Evolutionary conservation across 78 protist species (phyloP).

Genomic region (Pigoraptor vietnamica): DNA sequence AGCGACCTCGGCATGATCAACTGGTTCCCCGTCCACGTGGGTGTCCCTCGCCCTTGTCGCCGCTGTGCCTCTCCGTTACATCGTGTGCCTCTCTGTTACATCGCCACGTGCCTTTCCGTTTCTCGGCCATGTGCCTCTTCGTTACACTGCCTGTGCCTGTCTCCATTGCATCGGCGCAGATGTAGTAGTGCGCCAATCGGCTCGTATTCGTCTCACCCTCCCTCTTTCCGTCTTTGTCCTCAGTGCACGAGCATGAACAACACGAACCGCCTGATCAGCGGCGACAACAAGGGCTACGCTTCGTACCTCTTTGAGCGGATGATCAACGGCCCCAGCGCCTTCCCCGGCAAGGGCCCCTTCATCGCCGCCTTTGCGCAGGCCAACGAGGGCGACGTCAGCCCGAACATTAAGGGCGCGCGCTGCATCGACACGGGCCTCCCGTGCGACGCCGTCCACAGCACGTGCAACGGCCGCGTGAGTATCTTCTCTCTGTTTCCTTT

Average conservation of each 20-base stretch:
- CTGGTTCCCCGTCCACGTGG: conserved; percentile 62
- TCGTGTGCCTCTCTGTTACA: too few relatives aligned
- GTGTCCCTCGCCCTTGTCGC: neutral
- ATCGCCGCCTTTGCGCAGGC: conserved; percentile 67
- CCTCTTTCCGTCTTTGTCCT: conserved; percentile 15
- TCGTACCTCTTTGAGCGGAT: conserved; percentile 49
- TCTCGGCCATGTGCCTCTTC: neutral
- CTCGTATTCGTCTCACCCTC: neutral
- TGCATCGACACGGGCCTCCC: conserved; percentile 55
- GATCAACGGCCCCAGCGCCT: conserved; percentile 10
- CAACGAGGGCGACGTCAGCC: conserved; percentile 70
- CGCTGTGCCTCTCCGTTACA: too few relatives aligned
- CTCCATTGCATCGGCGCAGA: too few relatives aligned
- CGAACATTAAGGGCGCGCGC: conserved; percentile 60
- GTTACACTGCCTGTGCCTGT: neutral
- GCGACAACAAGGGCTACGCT: conserved; percentile 81
- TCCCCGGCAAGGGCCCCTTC: conserved; percentile 59
- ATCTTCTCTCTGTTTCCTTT: neutral
- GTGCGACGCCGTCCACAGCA: conserved; percentile 22
- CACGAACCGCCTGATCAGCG: conserved; percentile 52
- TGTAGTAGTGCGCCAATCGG: neutral
- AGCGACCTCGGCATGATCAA: conserved; percentile 42
- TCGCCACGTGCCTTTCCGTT: too few relatives aligned
- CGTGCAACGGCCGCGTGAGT: neutral
- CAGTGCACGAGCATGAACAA: conserved; percentile 63